Conservation (phyloP, 2,329 filamentous ascomycete species). For the Zalaria obscura region DNA sequence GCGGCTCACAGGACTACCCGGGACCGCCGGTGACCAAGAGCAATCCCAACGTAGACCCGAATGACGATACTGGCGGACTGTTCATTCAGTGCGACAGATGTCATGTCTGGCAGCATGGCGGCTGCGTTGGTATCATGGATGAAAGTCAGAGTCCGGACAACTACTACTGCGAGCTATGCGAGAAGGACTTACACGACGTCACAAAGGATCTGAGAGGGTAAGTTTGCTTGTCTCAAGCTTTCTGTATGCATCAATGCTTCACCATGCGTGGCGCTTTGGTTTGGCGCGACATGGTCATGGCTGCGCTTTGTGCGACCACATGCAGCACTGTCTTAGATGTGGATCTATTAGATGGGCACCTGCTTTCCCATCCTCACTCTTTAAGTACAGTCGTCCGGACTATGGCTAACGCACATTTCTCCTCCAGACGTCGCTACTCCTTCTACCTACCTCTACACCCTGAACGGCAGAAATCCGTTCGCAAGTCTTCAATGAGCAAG, state of each 20-base stretch:
- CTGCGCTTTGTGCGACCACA: too few relatives aligned
- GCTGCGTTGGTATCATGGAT: constrained; percentile 92
- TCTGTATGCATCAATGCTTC: too few relatives aligned
- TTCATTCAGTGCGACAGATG: constrained; percentile 97
- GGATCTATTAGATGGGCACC: too few relatives aligned
- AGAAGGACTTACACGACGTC: constrained; percentile 80
- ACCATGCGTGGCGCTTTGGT: too few relatives aligned
- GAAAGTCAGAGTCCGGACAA: constrained; percentile 87
- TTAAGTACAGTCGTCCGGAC: not conserved
- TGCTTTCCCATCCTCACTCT: too few relatives aligned
- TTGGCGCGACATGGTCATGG: too few relatives aligned
- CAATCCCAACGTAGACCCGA: constrained; percentile 25
- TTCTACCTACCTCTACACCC: constrained; percentile 46
- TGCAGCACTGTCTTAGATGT: too few relatives aligned
- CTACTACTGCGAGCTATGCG: constrained; percentile 94
- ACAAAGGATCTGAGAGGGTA: constrained; percentile 74
- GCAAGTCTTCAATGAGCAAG: constrained; percentile 51
- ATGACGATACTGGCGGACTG: constrained; percentile 81
- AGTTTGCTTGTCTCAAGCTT: constrained; percentile 24
- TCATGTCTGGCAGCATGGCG: constrained; percentile 97
- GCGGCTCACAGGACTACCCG: constrained; percentile 87
- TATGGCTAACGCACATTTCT: constrained; percentile 1
- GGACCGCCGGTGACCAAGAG: constrained; percentile 51
- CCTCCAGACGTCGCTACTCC: constrained; percentile 45
- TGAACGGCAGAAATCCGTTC: constrained; percentile 43